phyloP scores from a whole-genome alignment of 2,329 filamentous ascomycete species.

The Ceratocystiopsis minuta region DNA sequence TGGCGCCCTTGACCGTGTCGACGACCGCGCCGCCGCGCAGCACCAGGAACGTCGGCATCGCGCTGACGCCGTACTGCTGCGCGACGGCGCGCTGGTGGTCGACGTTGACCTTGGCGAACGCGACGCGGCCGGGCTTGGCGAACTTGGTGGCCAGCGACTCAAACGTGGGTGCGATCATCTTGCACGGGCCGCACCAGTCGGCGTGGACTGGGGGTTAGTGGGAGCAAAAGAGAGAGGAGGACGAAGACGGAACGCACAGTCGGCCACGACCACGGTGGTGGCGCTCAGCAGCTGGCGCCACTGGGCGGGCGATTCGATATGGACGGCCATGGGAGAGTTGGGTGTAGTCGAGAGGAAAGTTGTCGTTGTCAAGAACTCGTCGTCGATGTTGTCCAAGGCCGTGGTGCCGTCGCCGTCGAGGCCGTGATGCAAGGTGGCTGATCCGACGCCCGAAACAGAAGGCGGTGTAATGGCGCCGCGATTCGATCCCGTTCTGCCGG shows the following conservation, averaged over 20 bases:
- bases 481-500: conserved; percentile 10
- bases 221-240: not conserved
- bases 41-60: conserved; percentile 90
- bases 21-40: conserved; percentile 59
- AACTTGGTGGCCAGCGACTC: conserved; percentile 67
- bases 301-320: conserved; percentile 48
- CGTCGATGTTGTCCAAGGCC: not conserved
- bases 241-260: conserved; percentile 39
- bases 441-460: conserved; percentile 4
- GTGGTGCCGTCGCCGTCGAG: not conserved
- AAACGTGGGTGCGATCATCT: conserved; percentile 77
- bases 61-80: conserved; percentile 58
- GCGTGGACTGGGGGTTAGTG: conserved; percentile 52
- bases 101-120: conserved; percentile 85
- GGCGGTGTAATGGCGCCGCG: conserved; percentile 10
- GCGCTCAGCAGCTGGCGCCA: conserved; percentile 55
- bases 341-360: too few species aligned
- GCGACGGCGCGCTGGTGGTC: conserved; percentile 66
- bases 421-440: conserved; percentile 1
- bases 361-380: too few species aligned
- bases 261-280: conserved; percentile 67
- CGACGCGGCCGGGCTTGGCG: conserved; percentile 63
- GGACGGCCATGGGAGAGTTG: conserved; percentile 27
- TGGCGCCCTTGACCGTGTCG: conserved; percentile 65
- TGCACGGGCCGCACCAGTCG: conserved; percentile 90